phyloP scores from a whole-genome alignment of 2,329 filamentous ascomycete genomes.

The Diaporthe aspalathi region DNA sequence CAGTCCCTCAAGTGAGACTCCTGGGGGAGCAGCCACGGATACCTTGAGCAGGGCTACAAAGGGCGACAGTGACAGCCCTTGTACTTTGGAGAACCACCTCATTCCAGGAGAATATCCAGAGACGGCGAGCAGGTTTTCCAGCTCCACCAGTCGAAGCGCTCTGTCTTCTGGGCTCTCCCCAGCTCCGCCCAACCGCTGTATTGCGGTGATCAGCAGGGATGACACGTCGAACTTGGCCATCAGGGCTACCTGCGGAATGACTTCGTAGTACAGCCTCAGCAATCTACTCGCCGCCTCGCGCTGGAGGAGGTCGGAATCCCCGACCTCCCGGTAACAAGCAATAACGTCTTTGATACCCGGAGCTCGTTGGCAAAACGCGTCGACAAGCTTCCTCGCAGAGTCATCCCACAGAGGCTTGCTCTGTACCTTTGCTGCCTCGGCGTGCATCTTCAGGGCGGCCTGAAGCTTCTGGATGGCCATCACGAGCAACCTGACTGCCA shows the following conservation, averaged over 20 bases:
- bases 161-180: conserved; percentile 56
- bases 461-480: conserved; percentile 83
- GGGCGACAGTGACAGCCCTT: conserved; percentile 72
- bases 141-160: conserved; percentile 74
- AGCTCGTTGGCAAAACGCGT: conserved; percentile 81
- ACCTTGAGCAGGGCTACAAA: conserved; percentile 78
- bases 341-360: conserved; percentile 87
- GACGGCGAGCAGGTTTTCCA: conserved; percentile 84
- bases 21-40: conserved; percentile 60
- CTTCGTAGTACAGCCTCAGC: conserved; percentile 85
- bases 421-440: conserved; percentile 52
- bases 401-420: conserved; percentile 72
- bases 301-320: conserved; percentile 77
- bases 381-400: conserved; percentile 73
- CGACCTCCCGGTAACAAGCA: conserved; percentile 75
- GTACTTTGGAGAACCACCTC: conserved; percentile 87
- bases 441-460: conserved; percentile 70
- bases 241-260: conserved; percentile 81
- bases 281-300: conserved; percentile 83
- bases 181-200: conserved; percentile 68
- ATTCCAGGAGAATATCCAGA: conserved; percentile 84
- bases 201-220: conserved; percentile 74
- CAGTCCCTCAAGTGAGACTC: conserved; percentile 62
- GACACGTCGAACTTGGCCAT: conserved; percentile 92
- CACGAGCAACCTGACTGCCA: conserved; percentile 83